phyloP scores from a whole-genome alignment of 2,329 filamentous ascomycete genomes.

The Paraphoma sp. region DNA sequence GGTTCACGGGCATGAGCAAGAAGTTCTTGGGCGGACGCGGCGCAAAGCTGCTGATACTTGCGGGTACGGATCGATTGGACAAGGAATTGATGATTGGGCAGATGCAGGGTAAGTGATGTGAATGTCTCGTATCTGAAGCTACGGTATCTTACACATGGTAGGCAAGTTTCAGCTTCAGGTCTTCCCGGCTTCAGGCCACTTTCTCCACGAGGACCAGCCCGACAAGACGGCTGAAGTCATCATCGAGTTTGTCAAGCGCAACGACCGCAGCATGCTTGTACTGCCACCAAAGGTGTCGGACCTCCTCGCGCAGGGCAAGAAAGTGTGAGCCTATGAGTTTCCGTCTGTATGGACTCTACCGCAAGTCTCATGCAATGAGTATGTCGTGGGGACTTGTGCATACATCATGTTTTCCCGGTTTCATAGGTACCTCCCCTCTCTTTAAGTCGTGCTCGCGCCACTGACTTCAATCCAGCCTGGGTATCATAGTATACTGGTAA shows the following conservation, averaged over 20 bases:
- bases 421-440: not conserved
- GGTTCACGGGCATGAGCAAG: conserved; percentile 86
- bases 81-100: conserved; percentile 94
- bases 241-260: conserved; percentile 89
- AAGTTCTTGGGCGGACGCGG: conserved; percentile 85
- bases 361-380: not conserved
- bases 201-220: conserved; percentile 93
- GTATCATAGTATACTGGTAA: conserved; percentile 10
- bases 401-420: no score
- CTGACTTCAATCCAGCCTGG: conserved; percentile 4
- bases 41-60: conserved; percentile 83
- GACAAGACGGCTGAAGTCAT: conserved; percentile 85
- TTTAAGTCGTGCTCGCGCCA: not conserved
- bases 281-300: conserved; percentile 85
- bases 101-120: conserved; percentile 78
- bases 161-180: conserved; percentile 95
- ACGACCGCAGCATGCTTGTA: conserved; percentile 83
- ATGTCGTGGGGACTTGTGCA: not conserved
- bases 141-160: conserved; percentile 49
- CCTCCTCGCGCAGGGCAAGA: conserved; percentile 57
- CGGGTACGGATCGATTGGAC: conserved; percentile 87
- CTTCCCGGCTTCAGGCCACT: conserved; percentile 93
- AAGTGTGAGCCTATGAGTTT: conserved; percentile 46
- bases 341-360: not conserved
- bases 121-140: not conserved